Evolutionary conservation across 495 filamentous ascomycete genomes (phyloP), one percentile per base, ranked within the genome.

Genomic region (Neurospora tetrasperma): DNA sequence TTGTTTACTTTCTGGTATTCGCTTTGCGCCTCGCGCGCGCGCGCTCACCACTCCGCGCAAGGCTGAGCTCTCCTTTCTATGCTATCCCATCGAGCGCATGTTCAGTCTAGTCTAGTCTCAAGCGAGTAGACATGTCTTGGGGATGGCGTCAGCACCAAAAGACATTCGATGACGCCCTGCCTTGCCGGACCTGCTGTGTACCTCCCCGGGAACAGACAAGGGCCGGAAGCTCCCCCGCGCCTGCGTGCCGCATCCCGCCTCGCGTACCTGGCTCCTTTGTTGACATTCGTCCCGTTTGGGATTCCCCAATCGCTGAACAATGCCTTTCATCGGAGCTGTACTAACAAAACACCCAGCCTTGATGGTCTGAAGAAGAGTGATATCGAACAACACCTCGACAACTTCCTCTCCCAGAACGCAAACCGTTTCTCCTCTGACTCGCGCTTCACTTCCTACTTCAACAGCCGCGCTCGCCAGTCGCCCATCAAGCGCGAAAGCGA

Each of bases 291-390:
- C 70, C 43, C 41, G 69, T 71, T 38, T 42, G 27, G 18, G 9
- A 46, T 38, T 9, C 27, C 27, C 73, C 11, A 23, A 31, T 70
- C 46, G 1, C 44, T 40, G 40, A 16, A 40, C 18, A 70, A 70
- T 62, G 31, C 48, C 31, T 73, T 12, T 69, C 48, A 20, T 43
- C 42, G 27, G 27, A 35, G 14, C 3, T 31, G 7, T 39, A 6
- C 54, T 54, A 31, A 54, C 46, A 40, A 68, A 9, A 18, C 5
- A 31, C 23, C 68, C 75, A 97, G 94, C 76, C 88, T 87, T 77
- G 90, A 92, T 71, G 85, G 88, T 44, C 81, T 88, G 74, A 91
- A 90, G 76, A 98, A 98, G 82, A 81, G 84, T 74, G 94, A 98
- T n/a, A 89, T 98, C 46, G 92, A 94, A 79, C 76, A 84, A 70